Evolutionary conservation across 2,329 filamentous ascomycete species (phyloP).

Genomic region (Apiospora phragmitis): DNA sequence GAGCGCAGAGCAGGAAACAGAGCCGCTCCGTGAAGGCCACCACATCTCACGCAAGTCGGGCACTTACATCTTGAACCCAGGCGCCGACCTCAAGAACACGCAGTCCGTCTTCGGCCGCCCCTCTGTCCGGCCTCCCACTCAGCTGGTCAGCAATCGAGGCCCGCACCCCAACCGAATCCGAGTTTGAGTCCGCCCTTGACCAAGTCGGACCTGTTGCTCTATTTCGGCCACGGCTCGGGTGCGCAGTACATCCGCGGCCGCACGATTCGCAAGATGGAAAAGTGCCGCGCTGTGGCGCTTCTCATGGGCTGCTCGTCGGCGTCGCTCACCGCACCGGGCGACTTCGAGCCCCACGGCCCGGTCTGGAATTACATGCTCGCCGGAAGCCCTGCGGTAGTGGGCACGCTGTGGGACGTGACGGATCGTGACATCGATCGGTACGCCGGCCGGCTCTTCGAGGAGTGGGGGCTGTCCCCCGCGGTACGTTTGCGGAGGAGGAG

Average conservation of each 20-base stretch:
- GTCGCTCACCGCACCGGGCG: conserved; percentile 74
- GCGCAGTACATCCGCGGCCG: conserved; percentile 90
- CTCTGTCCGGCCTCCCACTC: conserved; percentile 64
- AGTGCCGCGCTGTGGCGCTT: conserved; percentile 75
- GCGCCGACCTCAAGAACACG: conserved; percentile 78
- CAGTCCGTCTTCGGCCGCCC: conserved; percentile 69
- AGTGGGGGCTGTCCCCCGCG: conserved; percentile 75
- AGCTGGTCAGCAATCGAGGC: conserved; percentile 72
- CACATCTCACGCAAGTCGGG: conserved; percentile 57
- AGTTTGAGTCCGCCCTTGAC: conserved; percentile 72
- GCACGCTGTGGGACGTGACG: conserved; percentile 96
- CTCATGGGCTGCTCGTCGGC: conserved; percentile 95
- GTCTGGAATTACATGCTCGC: conserved; percentile 91
- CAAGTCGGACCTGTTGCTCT: conserved; percentile 73
- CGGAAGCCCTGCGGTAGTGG: conserved; percentile 81
- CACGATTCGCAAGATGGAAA: conserved; percentile 75
- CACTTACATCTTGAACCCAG: conserved; percentile 87
- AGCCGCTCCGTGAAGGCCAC: conserved; percentile 46
- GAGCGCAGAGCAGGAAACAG: conserved; percentile 23
- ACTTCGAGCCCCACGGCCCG: conserved; percentile 89
- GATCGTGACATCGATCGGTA: conserved; percentile 97
- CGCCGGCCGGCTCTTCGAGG: conserved; percentile 73
- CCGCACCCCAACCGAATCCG: conserved; percentile 70
- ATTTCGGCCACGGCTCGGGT: conserved; percentile 95
- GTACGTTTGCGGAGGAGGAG: conserved; percentile 42